Evolutionary conservation across 1,284 basidiomycete species (phyloP).

Genomic region (Marasmius tenuissimus): DNA sequence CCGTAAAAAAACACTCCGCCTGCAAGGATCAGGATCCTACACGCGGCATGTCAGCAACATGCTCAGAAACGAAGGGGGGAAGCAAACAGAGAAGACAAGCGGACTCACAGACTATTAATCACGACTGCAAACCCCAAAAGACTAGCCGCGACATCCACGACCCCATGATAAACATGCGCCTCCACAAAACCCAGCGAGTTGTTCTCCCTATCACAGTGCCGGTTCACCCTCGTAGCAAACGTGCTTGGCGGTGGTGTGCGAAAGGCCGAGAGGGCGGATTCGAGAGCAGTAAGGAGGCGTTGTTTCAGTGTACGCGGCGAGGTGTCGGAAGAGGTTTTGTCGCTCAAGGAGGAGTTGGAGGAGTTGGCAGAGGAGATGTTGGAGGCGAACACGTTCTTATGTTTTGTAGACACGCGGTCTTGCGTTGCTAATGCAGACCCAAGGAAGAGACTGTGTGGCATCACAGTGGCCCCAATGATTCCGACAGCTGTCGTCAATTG

Average conservation of each 20-base stretch:
- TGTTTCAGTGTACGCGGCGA: too few species aligned
- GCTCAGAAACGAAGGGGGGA: too few species aligned
- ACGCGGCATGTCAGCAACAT: not conserved
- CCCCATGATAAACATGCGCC: slow-evolving; percentile 66
- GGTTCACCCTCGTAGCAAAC: slow-evolving; percentile 29
- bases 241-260: slow-evolving; percentile 29
- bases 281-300: slow-evolving; percentile 13
- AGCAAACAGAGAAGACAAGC: not conserved
- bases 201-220: slow-evolving; percentile 41
- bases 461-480: slow-evolving; percentile 15
- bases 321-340: slow-evolving; percentile 10
- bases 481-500: slow-evolving; percentile 8
- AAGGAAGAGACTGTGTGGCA: slow-evolving; percentile 15
- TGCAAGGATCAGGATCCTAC: slow-evolving; percentile 55
- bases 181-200: slow-evolving; percentile 58
- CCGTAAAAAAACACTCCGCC: slow-evolving; percentile 52
- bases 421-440: slow-evolving; percentile 16
- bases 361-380: not conserved
- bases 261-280: slow-evolving; percentile 33
- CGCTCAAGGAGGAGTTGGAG: slow-evolving; percentile 10
- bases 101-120: slow-evolving; percentile 61
- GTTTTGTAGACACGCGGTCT: not conserved
- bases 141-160: slow-evolving; percentile 52
- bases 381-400: not conserved
- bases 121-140: slow-evolving; percentile 68